Conservation (phyloP, 441 rosid species). For the Corymbia calophylla region DNA sequence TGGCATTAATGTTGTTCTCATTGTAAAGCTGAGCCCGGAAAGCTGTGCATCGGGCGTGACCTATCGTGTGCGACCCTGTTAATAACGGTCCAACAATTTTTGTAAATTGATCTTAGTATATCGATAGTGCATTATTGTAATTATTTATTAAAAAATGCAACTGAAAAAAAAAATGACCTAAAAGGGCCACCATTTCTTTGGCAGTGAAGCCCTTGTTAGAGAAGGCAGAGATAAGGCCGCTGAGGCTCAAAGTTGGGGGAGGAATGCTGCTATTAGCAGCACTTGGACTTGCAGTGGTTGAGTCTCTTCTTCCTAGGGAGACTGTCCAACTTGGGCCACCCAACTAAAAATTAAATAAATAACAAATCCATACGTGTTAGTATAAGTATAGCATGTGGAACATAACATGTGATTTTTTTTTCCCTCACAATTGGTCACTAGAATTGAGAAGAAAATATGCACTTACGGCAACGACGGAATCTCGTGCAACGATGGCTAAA, state of each 20-base stretch:
- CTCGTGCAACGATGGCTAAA: neutral
- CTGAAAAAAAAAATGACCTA: neutral
- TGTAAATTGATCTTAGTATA: neutral
- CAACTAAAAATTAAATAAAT: neutral
- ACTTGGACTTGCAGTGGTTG: neutral
- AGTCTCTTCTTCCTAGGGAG: neutral
- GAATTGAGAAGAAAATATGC: neutral
- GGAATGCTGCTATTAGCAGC: neutral
- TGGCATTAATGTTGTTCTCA: neutral
- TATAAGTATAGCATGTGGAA: neutral
- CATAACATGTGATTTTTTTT: neutral
- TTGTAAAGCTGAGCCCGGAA: neutral
- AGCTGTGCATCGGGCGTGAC: neutral
- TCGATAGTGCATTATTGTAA: neutral
- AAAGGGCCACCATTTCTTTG: neutral
- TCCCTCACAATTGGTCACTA: neutral
- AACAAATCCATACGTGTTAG: neutral
- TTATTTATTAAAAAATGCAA: neutral
- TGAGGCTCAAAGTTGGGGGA: neutral
- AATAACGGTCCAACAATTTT: too few species aligned
- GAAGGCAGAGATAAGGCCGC: neutral
- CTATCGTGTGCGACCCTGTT: neutral
- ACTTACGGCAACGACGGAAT: neutral
- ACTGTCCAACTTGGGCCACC: neutral
- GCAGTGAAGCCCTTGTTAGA: neutral